phyloP scores from a whole-genome alignment of 2,329 filamentous ascomycete species.

The Lecanicillium sp. region DNA sequence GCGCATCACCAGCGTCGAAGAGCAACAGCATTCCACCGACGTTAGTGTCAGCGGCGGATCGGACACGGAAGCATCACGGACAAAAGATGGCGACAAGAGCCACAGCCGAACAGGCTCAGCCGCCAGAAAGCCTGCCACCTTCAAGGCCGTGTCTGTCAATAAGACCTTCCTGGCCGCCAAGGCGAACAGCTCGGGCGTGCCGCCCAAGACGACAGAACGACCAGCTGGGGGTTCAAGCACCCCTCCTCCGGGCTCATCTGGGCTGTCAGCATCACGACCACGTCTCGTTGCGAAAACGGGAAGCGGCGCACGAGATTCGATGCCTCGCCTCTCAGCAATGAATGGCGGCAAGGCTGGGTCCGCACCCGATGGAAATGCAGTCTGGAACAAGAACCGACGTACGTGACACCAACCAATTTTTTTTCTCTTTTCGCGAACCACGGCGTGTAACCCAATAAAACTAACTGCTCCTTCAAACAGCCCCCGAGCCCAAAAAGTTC shows the following conservation, averaged over 20 bases:
- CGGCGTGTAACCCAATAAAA: too few relatives aligned
- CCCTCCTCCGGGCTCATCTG: constrained; percentile 39
- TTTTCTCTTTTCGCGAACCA: too few relatives aligned
- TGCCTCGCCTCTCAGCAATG: constrained; percentile 34
- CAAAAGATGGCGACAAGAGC: constrained; percentile 51
- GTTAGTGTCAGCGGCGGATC: constrained; percentile 69
- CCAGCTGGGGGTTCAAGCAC: constrained; percentile 40
- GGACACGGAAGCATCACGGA: constrained; percentile 66
- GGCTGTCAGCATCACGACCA: constrained; percentile 53
- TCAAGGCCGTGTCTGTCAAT: constrained; percentile 82
- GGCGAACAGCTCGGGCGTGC: constrained; percentile 36
- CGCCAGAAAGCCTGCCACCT: constrained; percentile 68
- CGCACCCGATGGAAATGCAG: constrained; percentile 64
- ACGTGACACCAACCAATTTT: constrained; percentile 30
- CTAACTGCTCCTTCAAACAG: constrained; percentile 34
- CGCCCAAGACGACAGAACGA: constrained; percentile 48
- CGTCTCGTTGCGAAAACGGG: constrained; percentile 72
- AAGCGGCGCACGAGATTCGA: constrained; percentile 50
- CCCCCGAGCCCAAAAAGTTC: constrained; percentile 70
- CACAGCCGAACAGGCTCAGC: constrained; percentile 54
- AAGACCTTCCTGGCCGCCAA: constrained; percentile 79
- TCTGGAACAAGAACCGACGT: constrained; percentile 90
- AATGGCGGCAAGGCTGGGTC: constrained; percentile 52
- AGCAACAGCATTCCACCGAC: constrained; percentile 55
- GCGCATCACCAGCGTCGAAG: constrained; percentile 52